Evolutionary conservation across 106 monocot genomes (phyloP), one percentile per base, ranked within the genome.

Genomic region (Xerophyta viscosa): DNA sequence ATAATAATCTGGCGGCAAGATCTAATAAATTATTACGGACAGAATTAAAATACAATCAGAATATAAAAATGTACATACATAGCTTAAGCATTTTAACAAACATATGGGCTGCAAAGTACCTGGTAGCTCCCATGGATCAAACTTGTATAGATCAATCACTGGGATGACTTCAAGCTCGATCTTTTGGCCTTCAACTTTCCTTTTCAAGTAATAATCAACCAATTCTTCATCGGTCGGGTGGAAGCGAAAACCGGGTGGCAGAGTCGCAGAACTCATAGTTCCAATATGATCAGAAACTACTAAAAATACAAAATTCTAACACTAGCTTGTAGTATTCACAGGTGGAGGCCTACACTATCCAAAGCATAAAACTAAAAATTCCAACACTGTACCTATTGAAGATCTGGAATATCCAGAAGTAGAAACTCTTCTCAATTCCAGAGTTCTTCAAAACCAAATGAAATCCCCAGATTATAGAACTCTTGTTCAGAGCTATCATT

Each of bases 121-220:
- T 75, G 87, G 87, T 11, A 88, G 33, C 47, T 88, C 78, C 87
- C 82, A 88, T 37, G 87, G 87, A 68, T 88, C 87, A 49, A 65
- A 82, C 62, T 88, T 82, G 50, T 82, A 88, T 41, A 88, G 54
- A 29, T 88, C 78, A 24, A 88, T 62, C 46, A 75, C 78, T 14
- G 87, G 87, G 65, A 88, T 88, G 23, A 88, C 87, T 55, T 88
- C 87, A 18, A 88, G 75, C 65, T 88, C 87, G 26, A 88, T 65
- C 44, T 57, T 63, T 36, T 68, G 62, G 2, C 69, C 78, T 48
- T 75, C 82, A 7, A 72, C 71, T 60, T 78, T 88, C 46, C 78
- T 82, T 67, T 88, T 88, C 62, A 88, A 54, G 65, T 88, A 88
- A 57, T 88, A 88, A 27, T 75, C 82, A 24, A 88, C 75, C 62